These are phyloP conservation scores for Skeletonema tropicum DNA, from an alignment of 108 stramenopile species.

Conservation along the genomic window DNA sequence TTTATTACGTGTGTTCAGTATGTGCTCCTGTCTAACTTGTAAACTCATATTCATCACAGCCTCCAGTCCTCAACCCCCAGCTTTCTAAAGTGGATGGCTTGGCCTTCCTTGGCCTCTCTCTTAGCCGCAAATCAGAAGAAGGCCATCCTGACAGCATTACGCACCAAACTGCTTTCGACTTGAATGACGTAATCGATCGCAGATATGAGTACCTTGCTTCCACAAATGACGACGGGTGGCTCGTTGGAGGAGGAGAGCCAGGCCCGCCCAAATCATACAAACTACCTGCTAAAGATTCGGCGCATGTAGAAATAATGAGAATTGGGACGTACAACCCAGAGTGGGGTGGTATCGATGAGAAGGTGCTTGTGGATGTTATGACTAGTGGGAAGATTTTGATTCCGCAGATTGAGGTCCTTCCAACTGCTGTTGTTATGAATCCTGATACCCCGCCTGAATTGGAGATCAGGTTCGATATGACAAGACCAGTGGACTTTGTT, in stretches of 20 bases:
- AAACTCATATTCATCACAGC: slow-evolving; percentile 42
- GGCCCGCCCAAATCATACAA: slow-evolving; percentile 81
- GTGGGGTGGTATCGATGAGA: slow-evolving; percentile 77
- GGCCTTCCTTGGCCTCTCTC: slow-evolving; percentile 85
- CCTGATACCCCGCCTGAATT: slow-evolving; percentile 79
- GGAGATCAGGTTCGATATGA: slow-evolving; percentile 90
- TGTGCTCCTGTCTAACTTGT: too few species aligned
- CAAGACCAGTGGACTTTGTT: slow-evolving; percentile 54
- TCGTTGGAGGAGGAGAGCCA: slow-evolving; percentile 90
- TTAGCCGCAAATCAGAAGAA: slow-evolving; percentile 57
- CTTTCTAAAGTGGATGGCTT: slow-evolving; percentile 87
- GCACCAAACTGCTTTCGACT: slow-evolving; percentile 83
- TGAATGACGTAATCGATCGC: slow-evolving; percentile 72
- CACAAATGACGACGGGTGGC: slow-evolving; percentile 92
- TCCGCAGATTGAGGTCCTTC: slow-evolving; percentile 86
- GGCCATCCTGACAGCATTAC: slow-evolving; percentile 82
- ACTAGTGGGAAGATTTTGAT: slow-evolving; percentile 75
- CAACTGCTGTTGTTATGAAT: slow-evolving; percentile 86
- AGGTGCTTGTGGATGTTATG: slow-evolving; percentile 73
- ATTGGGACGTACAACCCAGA: slow-evolving; percentile 83
- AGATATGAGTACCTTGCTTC: slow-evolving; percentile 73
- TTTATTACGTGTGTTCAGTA: too few species aligned
- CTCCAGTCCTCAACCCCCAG: slow-evolving; percentile 78
- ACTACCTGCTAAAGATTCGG: slow-evolving; percentile 79
- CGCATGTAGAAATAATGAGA: slow-evolving; percentile 89